Percentiles rank a stretch among this genome's conserved stretches.
phyloP scores from a whole-genome alignment of 768 basidiomycete species.

The Lactarius hengduanensis region DNA sequence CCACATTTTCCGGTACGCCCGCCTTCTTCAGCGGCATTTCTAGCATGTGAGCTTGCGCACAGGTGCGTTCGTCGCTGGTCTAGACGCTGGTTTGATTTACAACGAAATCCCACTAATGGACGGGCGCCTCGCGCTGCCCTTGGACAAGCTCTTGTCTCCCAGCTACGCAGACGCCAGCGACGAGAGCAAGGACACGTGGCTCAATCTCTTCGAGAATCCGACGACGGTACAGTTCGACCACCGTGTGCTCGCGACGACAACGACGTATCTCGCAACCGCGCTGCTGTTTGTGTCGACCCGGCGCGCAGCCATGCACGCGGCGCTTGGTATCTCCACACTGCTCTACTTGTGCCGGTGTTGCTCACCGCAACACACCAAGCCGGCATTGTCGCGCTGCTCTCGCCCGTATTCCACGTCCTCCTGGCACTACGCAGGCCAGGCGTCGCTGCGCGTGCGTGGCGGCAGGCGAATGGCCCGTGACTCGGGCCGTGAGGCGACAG shows the following conservation, averaged over 20 bases:
- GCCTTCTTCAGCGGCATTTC: neutral
- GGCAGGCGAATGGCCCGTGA: conserved; percentile 36
- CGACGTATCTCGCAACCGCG: conserved; percentile 73
- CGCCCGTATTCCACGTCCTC: conserved; percentile 74
- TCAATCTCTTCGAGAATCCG: conserved; percentile 96
- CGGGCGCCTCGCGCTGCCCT: too few species aligned
- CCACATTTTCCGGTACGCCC: conserved; percentile 82
- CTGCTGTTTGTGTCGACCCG: conserved; percentile 61
- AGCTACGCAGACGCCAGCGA: conserved; percentile 57
- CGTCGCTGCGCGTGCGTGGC: conserved; percentile 60
- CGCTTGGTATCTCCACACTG: conserved; percentile 74
- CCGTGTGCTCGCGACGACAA: conserved; percentile 78
- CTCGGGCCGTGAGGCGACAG: neutral
- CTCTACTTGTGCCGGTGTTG: conserved; percentile 90
- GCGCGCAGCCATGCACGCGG: conserved; percentile 44
- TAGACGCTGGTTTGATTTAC: conserved; percentile 95
- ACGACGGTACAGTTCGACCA: conserved; percentile 98
- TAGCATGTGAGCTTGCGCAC: conserved; percentile 10
- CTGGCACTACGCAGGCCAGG: conserved; percentile 71
- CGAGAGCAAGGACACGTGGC: conserved; percentile 67
- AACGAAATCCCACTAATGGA: conserved; percentile 34
- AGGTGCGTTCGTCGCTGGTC: conserved; percentile 98
- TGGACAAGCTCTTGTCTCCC: conserved; percentile 55
- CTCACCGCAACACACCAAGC: conserved; percentile 95
- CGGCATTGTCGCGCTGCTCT: conserved; percentile 86